Base-by-base conservation (phyloP, 345 rosid genomes). In the Gossypium longicalyx region DNA sequence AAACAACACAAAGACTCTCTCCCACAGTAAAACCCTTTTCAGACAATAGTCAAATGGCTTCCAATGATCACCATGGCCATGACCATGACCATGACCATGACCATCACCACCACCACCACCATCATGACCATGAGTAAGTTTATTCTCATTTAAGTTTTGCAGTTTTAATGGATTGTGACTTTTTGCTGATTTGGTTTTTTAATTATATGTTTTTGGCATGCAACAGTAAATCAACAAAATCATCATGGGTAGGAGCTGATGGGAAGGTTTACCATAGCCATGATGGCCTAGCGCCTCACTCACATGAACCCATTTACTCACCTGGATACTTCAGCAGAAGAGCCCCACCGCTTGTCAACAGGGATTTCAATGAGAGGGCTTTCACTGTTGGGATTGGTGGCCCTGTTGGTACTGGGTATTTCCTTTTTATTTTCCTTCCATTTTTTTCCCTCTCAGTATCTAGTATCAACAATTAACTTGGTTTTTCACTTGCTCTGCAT, bases 341-440 rank as follows among this genome's bases (percentile, higher is more conserved):
- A 82, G 99, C 99, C 80, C 98, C 82, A 8, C 98, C 97, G 4
- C 84, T 93, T 72, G 58, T 82, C 49, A 75, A 80, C 67, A 86
- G 99, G 75, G 85, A 90, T 84, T 93, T 93, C 82, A 85, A 76
- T 54, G 99, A 95, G 83, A 82, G 99, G 79, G 99, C 98, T 67
- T 93, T 95, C 77, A 95, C 97, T 41, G 86, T 93, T 71, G 98
- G 99, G 58, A 95, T 95, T 69, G 99, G 98, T 27, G 98, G 99
- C 47, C 99, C 96, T 75, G 98, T 93, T 67, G 99, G 98, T 64
- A 93, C 99, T 19, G 98, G 98, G 98, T 93, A 90, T 70, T 47
- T 53, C 58, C 60, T 34, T 34, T 34, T 34, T 43, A 1, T 25
- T 71, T 61, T 63, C 58, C 68, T 49, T 68, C 7, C 9, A 58